phyloP scores from a whole-genome alignment of 305 asterid genomes.

The Solanum hybrid region DNA sequence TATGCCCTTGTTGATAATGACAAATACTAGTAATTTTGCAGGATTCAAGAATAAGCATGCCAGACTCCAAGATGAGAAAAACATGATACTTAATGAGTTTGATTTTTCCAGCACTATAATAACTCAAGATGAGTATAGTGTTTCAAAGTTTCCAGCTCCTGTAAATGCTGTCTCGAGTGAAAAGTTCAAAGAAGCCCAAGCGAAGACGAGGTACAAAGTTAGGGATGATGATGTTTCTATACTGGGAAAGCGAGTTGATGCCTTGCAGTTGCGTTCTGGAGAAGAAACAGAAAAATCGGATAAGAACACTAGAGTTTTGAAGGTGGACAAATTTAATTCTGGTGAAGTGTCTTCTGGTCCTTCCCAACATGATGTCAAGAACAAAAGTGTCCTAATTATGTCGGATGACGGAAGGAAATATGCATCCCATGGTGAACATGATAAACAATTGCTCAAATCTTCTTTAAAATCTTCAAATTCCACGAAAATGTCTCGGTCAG shows the following conservation, averaged over 20 bases:
- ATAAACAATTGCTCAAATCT: conserved; percentile 30
- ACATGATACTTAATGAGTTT: conserved; percentile 26
- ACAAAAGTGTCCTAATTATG: conserved; percentile 13
- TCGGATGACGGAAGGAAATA: conserved; percentile 14
- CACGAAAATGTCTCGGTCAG: conserved; percentile 39
- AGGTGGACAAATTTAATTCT: conserved; percentile 17
- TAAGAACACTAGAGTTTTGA: conserved; percentile 8
- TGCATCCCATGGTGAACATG: conserved; percentile 14
- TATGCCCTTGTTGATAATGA: conserved; percentile 6
- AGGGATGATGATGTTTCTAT: conserved; percentile 13
- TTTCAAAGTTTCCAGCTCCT: conserved; percentile 30
- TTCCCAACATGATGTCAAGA: conserved; percentile 9
- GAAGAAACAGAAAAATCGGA: conserved; percentile 19
- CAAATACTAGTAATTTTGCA: conserved; percentile 29
- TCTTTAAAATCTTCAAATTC: conserved; percentile 57
- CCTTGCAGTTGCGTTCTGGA: conserved; percentile 14
- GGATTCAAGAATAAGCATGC: conserved; percentile 28
- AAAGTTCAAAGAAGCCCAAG: conserved; percentile 27
- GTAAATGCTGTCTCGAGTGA: conserved; percentile 15
- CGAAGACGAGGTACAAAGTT: conserved; percentile 16
- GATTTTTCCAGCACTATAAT: conserved; percentile 56
- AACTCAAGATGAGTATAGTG: conserved; percentile 52
- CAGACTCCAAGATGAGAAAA: conserved; percentile 19
- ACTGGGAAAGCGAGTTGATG: conserved; percentile 25
- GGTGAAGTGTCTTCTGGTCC: conserved; percentile 24